Evolutionary conservation across 2,329 filamentous ascomycete species (phyloP), one percentile per base, ranked within the genome.

Genomic region (Colletotrichum sp.): DNA sequence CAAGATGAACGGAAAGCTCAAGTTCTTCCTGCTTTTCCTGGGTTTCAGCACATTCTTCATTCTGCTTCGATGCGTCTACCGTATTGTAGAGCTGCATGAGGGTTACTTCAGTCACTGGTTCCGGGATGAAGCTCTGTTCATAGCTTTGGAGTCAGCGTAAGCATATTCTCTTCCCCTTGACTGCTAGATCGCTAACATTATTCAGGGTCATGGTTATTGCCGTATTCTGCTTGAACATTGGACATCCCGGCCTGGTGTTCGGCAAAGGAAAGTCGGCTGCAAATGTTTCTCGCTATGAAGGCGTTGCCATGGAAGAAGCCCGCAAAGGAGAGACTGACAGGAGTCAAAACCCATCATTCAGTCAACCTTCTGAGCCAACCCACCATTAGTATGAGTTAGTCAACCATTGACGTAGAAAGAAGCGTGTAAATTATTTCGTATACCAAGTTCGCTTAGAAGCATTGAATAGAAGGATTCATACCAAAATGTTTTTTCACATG

Each of bases 71-170:
- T 91, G 88, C 65, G 86, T 89, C 32, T 93, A 91, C 79, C 88
- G 92, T 60, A 89, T 92, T 34, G 89, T 87, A 0, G 92, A 93
- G 83, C 81, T 93, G 72, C 87, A 86, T 60, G 85, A 90, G 34
- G 91, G 91, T 3, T 93, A 90, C 84, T 80, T 78, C 7, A 90
- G 89, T 1, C 81, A 85, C 18, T 80, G 92, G 74, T 89, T 91
- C 67, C 81, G 81, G 48, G 81, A 88, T 55, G 81, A 89, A 77
- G 79, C 79, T 0, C 78, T 85, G 2, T 89, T 89, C 72, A 87
- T 89, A 64, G 84, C 78, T 0, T 77, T 89, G 4, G 88, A 89
- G 79, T 86, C 85, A 61, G 73, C 77, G 80, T 81, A 61, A 76
- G 81, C 78, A 6, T 43, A 10, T n/a, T 6, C 1, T 5, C 39